phyloP scores from a whole-genome alignment of 2,329 filamentous ascomycete species.

The Tetracladium maxilliforme region DNA sequence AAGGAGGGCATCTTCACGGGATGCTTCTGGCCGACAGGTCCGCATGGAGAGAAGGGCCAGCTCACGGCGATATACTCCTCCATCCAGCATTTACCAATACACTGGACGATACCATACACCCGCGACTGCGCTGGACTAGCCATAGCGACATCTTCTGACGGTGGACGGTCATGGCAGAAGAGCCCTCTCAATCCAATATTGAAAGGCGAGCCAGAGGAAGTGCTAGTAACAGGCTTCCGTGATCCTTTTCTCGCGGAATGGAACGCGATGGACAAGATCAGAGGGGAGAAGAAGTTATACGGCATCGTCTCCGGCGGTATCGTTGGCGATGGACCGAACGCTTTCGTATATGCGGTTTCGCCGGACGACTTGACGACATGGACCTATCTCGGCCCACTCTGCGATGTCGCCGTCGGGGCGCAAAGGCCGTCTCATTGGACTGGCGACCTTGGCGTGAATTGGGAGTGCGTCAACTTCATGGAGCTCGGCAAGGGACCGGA shows the following conservation, averaged over 20 bases:
- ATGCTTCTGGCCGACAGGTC: conserved; percentile 29
- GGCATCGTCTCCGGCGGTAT: too few relatives aligned
- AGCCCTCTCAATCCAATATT: conserved; percentile 15
- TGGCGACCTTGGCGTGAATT: conserved; percentile 33
- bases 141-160: conserved; percentile 21
- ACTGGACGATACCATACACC: conserved; percentile 22
- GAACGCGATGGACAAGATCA: conserved; percentile 11
- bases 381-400: conserved; percentile 26
- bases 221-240: conserved; percentile 16
- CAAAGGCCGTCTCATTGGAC: conserved; percentile 27
- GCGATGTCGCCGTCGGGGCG: conserved; percentile 22
- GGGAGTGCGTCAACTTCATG: conserved; percentile 32
- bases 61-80: conserved; percentile 19
- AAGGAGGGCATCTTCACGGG: conserved; percentile 36
- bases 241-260: conserved; percentile 17
- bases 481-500: conserved; percentile 19
- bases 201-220: conserved; percentile 11
- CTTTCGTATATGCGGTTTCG: too few relatives aligned
- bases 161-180: conserved; percentile 18
- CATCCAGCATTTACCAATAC: conserved; percentile 16
- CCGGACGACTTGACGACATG: conserved; percentile 23
- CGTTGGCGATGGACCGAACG: too few relatives aligned
- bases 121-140: conserved; percentile 24
- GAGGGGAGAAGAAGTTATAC: conserved; percentile 8
- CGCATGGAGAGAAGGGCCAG: conserved; percentile 21